Evolutionary conservation across 345 rosid species (phyloP).

Genomic region (Moricandia arvensis): DNA sequence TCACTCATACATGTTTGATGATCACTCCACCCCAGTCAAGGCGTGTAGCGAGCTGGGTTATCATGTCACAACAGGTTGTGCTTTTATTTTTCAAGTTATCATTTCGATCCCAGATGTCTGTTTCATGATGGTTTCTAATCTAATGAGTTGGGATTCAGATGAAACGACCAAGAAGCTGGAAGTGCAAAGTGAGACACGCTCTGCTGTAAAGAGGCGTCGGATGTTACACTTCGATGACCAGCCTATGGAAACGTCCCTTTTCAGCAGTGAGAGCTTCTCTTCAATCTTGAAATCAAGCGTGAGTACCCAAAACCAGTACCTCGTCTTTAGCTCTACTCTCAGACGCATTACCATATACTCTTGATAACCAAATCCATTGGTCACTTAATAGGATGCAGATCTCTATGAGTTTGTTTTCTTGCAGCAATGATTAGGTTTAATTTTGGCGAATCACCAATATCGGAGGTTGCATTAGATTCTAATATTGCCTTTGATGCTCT

Average conservation of each 20-base stretch:
- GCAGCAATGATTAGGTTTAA: not conserved
- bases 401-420: not conserved
- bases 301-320: constrained; percentile 28
- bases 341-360: not conserved
- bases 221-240: constrained; percentile 79
- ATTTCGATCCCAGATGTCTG: not conserved
- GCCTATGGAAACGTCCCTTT: constrained; percentile 45
- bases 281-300: constrained; percentile 72
- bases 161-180: constrained; percentile 49
- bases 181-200: constrained; percentile 48
- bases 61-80: constrained; percentile 50
- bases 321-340: not conserved
- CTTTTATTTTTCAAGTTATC: not conserved
- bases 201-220: constrained; percentile 80
- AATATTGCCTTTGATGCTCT: not conserved
- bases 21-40: constrained; percentile 81
- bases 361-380: not conserved
- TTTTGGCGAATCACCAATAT: not conserved
- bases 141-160: constrained; percentile 40
- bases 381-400: not conserved
- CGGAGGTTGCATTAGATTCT: not conserved
- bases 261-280: constrained; percentile 62
- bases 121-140: constrained; percentile 20
- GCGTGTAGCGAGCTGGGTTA: constrained; percentile 74
- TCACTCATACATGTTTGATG: constrained; percentile 78